Percentiles rank a stretch among this genome's conserved stretches.
Evolutionary conservation across 495 filamentous ascomycete genomes (phyloP).

Genomic region (Neurospora discreta): DNA sequence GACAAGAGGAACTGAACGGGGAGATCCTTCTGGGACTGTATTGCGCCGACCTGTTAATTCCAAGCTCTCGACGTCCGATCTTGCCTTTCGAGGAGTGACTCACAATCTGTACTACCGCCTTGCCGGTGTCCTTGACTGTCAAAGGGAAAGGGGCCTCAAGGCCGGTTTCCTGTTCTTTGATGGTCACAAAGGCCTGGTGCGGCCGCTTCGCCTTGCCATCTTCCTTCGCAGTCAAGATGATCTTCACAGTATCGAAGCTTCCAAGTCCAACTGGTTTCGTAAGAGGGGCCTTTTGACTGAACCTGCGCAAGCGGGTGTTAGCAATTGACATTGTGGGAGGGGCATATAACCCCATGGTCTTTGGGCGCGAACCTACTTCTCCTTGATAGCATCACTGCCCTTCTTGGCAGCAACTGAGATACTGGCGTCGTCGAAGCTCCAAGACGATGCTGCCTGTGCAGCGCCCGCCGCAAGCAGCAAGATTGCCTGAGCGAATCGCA

Average conservation of each 20-base stretch:
- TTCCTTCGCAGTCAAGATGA: constrained; percentile 71
- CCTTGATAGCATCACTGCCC: constrained; percentile 55
- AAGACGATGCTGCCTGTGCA: constrained; percentile 56
- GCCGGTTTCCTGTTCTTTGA: constrained; percentile 61
- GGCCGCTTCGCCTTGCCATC: constrained; percentile 66
- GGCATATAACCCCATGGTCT: not conserved
- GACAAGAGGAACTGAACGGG: constrained; percentile 69
- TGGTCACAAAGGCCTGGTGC: constrained; percentile 84
- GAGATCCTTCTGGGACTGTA: constrained; percentile 78
- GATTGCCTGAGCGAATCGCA: constrained; percentile 39
- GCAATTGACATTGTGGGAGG: not conserved
- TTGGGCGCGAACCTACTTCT: constrained; percentile 47
- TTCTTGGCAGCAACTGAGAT: constrained; percentile 62
- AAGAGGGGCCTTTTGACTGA: constrained; percentile 52
- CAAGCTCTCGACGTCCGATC: not conserved
- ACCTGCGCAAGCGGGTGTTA: constrained; percentile 33
- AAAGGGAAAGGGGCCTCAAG: constrained; percentile 87
- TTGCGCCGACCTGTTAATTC: not conserved
- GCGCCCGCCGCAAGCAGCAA: constrained; percentile 34
- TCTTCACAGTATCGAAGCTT: constrained; percentile 63
- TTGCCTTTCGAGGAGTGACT: constrained; percentile 13
- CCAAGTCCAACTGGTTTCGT: constrained; percentile 54
- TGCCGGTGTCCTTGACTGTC: constrained; percentile 75
- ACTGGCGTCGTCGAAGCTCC: constrained; percentile 79
- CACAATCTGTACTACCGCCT: constrained; percentile 75